These are phyloP conservation scores for Vanrija sp. DNA, from an alignment of 1,284 basidiomycete genomes.

Conservation along the genomic window DNA sequence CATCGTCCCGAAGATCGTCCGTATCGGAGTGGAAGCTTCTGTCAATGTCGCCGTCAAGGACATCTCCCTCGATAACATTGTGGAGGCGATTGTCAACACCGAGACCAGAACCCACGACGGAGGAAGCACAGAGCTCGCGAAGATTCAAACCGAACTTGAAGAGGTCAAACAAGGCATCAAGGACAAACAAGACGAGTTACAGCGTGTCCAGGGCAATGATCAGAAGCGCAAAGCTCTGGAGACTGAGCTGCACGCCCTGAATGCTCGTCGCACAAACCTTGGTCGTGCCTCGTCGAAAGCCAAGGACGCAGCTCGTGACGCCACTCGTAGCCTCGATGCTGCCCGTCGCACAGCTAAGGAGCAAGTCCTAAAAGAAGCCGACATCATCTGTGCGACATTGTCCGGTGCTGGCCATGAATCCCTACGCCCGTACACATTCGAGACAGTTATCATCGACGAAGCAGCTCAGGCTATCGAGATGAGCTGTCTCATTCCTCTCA, in stretches of 20 bases:
- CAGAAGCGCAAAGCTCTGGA: constrained; percentile 54
- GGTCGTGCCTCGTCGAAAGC: constrained; percentile 69
- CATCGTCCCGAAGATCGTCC: constrained; percentile 72
- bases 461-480: constrained; percentile 96
- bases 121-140: constrained; percentile 51
- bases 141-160: constrained; percentile 64
- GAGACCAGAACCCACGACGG: constrained; percentile 53
- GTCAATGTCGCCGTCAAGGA: constrained; percentile 82
- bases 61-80: constrained; percentile 78
- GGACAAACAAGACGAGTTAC: constrained; percentile 60
- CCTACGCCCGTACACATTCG: constrained; percentile 80
- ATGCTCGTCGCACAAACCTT: constrained; percentile 61
- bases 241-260: constrained; percentile 66
- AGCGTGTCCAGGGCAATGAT: constrained; percentile 32
- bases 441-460: constrained; percentile 96
- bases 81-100: constrained; percentile 68
- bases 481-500: constrained; percentile 93
- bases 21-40: constrained; percentile 74
- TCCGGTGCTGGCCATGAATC: constrained; percentile 89
- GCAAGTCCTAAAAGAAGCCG: constrained; percentile 79
- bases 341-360: constrained; percentile 65
- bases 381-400: constrained; percentile 91
- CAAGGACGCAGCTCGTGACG: constrained; percentile 73
- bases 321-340: constrained; percentile 68
- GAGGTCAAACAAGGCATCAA: constrained; percentile 61